phyloP scores from a whole-genome alignment of 2,329 filamentous ascomycete genomes.

The Alternaria arbusti region DNA sequence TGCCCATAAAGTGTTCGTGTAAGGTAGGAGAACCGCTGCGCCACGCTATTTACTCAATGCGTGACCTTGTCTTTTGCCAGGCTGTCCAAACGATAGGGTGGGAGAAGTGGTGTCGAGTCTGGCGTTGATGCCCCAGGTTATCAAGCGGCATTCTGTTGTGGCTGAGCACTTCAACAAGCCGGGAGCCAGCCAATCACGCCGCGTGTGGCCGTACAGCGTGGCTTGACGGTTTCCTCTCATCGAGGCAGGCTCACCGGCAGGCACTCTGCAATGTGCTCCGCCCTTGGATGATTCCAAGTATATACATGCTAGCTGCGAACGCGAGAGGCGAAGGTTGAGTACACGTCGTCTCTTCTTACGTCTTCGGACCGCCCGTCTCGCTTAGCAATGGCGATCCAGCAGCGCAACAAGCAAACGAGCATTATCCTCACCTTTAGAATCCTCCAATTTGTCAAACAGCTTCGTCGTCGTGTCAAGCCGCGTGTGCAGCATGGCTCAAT shows the following conservation, averaged over 20 bases:
- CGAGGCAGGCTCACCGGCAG: constrained; percentile 27
- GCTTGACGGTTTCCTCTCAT: constrained; percentile 23
- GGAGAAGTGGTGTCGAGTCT: constrained; percentile 15
- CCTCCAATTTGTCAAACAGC: constrained; percentile 47
- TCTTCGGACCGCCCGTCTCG: constrained; percentile 18
- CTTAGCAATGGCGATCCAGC: constrained; percentile 42
- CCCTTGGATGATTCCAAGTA: constrained; percentile 24
- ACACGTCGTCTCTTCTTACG: constrained; percentile 32
- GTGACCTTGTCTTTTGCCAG: constrained; percentile 18
- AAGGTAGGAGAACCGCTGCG: constrained; percentile 25
- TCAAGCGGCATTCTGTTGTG: constrained; percentile 6
- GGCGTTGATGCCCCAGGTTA: constrained; percentile 14
- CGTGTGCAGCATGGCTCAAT: constrained; percentile 31
- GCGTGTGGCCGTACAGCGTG: constrained; percentile 20
- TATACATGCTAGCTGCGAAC: constrained; percentile 27
- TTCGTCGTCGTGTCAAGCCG: constrained; percentile 47
- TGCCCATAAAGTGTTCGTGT: constrained; percentile 22
- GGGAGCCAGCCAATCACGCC: constrained; percentile 21
- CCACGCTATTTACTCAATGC: constrained; percentile 24
- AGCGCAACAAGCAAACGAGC: constrained; percentile 32
- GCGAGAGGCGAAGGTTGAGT: constrained; percentile 14
- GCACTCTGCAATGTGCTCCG: constrained; percentile 37
- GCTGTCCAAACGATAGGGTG: constrained; percentile 26
- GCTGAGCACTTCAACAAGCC: constrained; percentile 17
- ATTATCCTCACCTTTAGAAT: constrained; percentile 48